A percentile compares a stretch with the other conserved stretches of the same genome.
phyloP scores from a whole-genome alignment of 2,329 filamentous ascomycete species.

The Chaetomium strumarium region DNA sequence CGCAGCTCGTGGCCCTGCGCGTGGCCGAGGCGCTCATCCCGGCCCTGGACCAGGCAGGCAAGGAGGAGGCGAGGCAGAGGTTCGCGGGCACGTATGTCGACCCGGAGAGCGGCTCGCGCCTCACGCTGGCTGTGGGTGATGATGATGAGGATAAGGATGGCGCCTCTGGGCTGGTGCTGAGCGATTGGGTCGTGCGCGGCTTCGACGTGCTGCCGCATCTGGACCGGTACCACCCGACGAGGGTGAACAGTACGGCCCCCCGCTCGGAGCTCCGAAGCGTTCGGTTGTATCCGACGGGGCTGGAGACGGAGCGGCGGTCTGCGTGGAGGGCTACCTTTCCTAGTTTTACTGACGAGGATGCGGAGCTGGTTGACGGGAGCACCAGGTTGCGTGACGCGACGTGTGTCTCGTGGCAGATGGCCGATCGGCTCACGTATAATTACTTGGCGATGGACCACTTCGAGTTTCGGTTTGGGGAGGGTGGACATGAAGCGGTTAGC shows the following conservation, averaged over 20 bases:
- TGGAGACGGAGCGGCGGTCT: conserved; percentile 18
- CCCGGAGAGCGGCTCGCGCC: conserved; percentile 33
- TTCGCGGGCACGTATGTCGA: conserved; percentile 37
- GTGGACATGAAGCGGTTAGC: too few relatives aligned
- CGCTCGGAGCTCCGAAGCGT: conserved; percentile 17
- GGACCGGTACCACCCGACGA: conserved; percentile 26
- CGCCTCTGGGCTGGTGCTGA: conserved; percentile 35
- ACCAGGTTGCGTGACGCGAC: conserved; percentile 28
- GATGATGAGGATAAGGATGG: too few relatives aligned
- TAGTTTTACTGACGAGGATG: conserved; percentile 13
- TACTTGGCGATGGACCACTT: conserved; percentile 30
- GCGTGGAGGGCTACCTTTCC: conserved; percentile 33
- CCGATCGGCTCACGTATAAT: conserved; percentile 32
- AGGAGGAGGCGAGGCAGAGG: conserved; percentile 28
- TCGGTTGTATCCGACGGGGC: conserved; percentile 30
- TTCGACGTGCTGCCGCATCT: conserved; percentile 31
- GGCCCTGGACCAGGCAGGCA: conserved; percentile 38
- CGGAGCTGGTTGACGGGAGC: conserved; percentile 20
- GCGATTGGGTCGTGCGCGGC: conserved; percentile 35
- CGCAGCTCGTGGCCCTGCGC: conserved; percentile 20
- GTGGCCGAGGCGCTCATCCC: conserved; percentile 34
- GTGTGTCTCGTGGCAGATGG: conserved; percentile 30
- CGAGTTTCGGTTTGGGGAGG: conserved; percentile 17
- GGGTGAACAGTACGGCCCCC: conserved; percentile 21
- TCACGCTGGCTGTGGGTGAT: conserved; percentile 31